Base-by-base conservation (phyloP, 73 alveolate species). In the Paramecium biaurelia region DNA sequence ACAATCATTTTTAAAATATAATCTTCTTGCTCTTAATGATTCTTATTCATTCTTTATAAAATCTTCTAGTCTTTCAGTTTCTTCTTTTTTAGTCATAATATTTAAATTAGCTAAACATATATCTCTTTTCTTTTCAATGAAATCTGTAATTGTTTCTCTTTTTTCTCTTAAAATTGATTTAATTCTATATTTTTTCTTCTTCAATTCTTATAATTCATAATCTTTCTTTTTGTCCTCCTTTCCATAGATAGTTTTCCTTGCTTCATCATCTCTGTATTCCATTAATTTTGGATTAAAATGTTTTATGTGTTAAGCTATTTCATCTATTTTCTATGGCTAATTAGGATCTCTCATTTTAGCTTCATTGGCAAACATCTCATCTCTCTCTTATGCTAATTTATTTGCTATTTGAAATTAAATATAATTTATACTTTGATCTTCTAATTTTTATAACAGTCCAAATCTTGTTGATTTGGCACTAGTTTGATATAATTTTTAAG, bases 1-100 rank as follows among this genome's bases (percentile, higher is more conserved):
- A 49, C 93, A 86, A 86, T 86, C 93, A 41, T 86, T 86, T 86
- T 86, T 57, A 41, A 86, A 86, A 41, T 86, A 86, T 68, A 86
- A 86, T 67, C 63, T 67, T 41, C 93, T 86, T 18, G 93, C 93
- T 49, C 63, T 86, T 32, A 86, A 67, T 4, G 93, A 86, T 37
- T 86, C 93, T 47, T 86, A 34, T 67, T 86, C 93, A 32, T 86
- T 86, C 63, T 86, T 86, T 38, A 63, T 86, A 63, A 86, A 67
- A 63, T 86, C 93, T 68, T 86, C 88, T 10, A 86, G 41, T 14
- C 93, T 37, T 21, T 86, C 74, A 4, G 93, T 86, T 23, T 86
- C 93, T 32, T 86, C 93, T 18, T 86, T 86, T 30, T 86, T 86
- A 0, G 84, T 86, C 47, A 57, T 41, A n/a, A 86, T 86, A 67